Conservation (phyloP, 306 rosid species). For the Quercus robur region DNA sequence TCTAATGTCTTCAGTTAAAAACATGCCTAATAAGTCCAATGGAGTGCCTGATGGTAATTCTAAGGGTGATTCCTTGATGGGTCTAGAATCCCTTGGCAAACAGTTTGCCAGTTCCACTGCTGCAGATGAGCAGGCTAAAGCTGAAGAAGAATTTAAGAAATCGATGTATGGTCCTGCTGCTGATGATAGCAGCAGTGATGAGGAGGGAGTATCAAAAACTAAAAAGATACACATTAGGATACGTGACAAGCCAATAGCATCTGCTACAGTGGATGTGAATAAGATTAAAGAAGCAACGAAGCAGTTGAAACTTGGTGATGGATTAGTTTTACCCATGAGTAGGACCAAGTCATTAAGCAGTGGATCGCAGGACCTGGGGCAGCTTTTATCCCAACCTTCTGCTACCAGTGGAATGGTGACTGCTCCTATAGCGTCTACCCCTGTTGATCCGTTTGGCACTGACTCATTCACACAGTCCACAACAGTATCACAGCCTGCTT, state of each 20-base stretch:
- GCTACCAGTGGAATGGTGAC: conserved; percentile 37
- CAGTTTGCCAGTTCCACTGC: conserved; percentile 50
- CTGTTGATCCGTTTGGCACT: conserved; percentile 70
- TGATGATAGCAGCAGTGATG: conserved; percentile 95
- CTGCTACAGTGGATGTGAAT: conserved; percentile 80
- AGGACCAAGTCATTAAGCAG: conserved; percentile 68
- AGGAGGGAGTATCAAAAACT: conserved; percentile 80
- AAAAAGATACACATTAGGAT: conserved; percentile 79
- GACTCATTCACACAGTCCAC: conserved; percentile 48
- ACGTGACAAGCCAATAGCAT: conserved; percentile 72
- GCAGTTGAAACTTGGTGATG: conserved; percentile 77
- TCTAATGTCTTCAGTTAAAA: conserved; percentile 39
- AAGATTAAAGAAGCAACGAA: conserved; percentile 95
- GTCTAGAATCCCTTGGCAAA: conserved; percentile 62
- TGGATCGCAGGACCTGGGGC: conserved; percentile 74
- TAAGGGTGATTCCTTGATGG: conserved; percentile 53
- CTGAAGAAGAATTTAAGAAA: conserved; percentile 96
- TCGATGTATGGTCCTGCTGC: conserved; percentile 77
- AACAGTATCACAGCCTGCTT: conserved; percentile 48
- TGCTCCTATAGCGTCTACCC: conserved; percentile 48
- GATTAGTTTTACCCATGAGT: conserved; percentile 57
- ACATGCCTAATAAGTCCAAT: conserved; percentile 41
- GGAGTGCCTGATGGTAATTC: conserved; percentile 48
- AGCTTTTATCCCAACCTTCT: conserved; percentile 50
- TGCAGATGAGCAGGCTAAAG: conserved; percentile 86